A percentile compares a stretch with the other conserved stretches of the same genome.
phyloP scores from a whole-genome alignment of 164 flowering plant species.

The Cinnamomum chago region DNA sequence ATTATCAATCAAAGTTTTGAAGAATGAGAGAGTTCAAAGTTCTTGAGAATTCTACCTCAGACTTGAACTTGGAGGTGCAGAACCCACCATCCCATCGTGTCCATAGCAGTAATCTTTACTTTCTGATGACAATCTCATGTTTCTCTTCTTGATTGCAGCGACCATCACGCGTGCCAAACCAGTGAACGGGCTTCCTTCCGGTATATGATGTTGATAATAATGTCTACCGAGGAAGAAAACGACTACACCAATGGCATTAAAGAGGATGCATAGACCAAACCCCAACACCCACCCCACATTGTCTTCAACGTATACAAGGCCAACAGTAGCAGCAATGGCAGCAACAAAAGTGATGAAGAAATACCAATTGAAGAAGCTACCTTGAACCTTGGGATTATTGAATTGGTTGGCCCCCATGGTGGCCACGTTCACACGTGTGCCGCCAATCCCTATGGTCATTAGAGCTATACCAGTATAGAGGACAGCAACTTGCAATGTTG shows the following conservation, averaged over 20 bases:
- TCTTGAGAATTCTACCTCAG: slow-evolving; percentile 10
- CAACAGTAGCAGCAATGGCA: slow-evolving; percentile 17
- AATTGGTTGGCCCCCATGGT: slow-evolving; percentile 49
- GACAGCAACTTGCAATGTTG: slow-evolving; percentile 22
- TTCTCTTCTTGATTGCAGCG: slow-evolving; percentile 34
- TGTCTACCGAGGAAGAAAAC: slow-evolving; percentile 29
- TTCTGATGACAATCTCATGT: not conserved
- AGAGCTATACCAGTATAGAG: slow-evolving; percentile 24
- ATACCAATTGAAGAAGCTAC: slow-evolving; percentile 52
- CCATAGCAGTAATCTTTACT: slow-evolving; percentile 20
- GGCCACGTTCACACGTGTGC: slow-evolving; percentile 36
- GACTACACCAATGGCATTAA: slow-evolving; percentile 20
- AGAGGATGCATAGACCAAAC: slow-evolving; percentile 26
- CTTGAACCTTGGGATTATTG: slow-evolving; percentile 24
- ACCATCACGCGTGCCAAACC: slow-evolving; percentile 36
- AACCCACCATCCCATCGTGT: not conserved
- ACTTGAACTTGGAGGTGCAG: slow-evolving; percentile 4
- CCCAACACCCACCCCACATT: slow-evolving; percentile 47
- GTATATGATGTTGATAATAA: slow-evolving; percentile 23
- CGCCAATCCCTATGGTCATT: slow-evolving; percentile 31
- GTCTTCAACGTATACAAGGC: slow-evolving; percentile 43
- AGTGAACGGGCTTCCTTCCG: slow-evolving; percentile 40
- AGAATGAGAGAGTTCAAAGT: too few species aligned
- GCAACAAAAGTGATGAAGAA: slow-evolving; percentile 23
- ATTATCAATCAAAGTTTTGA: too few species aligned